Percentiles rank a stretch among this genome's conserved stretches.
These are phyloP conservation scores for Sporothrix euskadiensis DNA, from an alignment of 2,329 filamentous ascomycete species.

Conservation along the genomic window DNA sequence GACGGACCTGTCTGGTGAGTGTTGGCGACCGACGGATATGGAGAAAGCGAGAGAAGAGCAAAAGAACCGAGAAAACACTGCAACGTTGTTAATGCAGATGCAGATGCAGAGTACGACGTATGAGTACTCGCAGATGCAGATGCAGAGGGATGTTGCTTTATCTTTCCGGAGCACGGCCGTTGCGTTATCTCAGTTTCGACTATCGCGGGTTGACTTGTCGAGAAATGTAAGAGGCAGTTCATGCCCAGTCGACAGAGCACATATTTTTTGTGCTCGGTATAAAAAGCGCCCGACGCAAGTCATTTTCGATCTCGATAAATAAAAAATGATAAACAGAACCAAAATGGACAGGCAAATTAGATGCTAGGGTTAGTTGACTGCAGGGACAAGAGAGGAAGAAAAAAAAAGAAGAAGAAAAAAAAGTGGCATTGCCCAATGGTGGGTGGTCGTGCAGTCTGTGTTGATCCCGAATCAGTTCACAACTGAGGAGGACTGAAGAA, in stretches of 20 bases:
- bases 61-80: not conserved
- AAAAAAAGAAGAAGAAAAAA: not conserved
- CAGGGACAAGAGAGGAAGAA: not conserved
- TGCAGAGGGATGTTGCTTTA: constrained; percentile 6
- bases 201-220: not conserved
- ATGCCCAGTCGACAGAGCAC: not conserved
- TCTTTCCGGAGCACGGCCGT: not conserved
- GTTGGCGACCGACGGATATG: not conserved
- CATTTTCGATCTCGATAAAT: not conserved
- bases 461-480: not conserved
- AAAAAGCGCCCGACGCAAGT: not conserved
- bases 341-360: not conserved
- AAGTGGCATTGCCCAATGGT: not conserved
- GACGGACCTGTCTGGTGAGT: not conserved
- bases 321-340: not conserved
- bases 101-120: not conserved
- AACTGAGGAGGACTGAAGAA: not conserved
- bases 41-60: not conserved
- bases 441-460: not conserved
- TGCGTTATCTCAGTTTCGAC: not conserved
- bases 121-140: not conserved
- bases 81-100: constrained; percentile 9
- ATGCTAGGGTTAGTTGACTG: not conserved
- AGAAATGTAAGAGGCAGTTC: not conserved
- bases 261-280: not conserved